Conservation (phyloP, 805 yeast species). For the Candida adriatica region DNA sequence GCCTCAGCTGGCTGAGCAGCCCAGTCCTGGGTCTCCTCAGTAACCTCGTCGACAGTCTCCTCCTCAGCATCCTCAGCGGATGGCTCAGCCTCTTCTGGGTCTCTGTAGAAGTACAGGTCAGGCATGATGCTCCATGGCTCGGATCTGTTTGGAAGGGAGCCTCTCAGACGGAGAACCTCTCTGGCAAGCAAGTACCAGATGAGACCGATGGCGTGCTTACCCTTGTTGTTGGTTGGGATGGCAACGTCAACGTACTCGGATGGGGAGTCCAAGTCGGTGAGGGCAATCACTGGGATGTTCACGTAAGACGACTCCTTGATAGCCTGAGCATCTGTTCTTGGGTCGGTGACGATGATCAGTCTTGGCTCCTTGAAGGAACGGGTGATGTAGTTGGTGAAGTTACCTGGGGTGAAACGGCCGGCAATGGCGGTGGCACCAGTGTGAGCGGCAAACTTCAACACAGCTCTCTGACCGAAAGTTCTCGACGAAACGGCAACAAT, state of each 20-base stretch:
- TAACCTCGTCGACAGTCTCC: conserved; percentile 49
- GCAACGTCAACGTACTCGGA: conserved; percentile 99
- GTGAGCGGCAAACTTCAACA: conserved; percentile 98
- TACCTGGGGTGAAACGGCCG: conserved; percentile 99
- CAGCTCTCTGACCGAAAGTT: conserved; percentile 99
- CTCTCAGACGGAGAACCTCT: conserved; percentile 99
- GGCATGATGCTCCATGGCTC: conserved; percentile 99
- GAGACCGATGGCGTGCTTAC: conserved; percentile 99
- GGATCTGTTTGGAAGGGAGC: conserved; percentile 92
- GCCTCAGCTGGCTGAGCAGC: conserved; percentile 60
- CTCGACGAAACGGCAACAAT: conserved; percentile 98
- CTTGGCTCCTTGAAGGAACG: conserved; percentile 99
- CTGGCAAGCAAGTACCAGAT: conserved; percentile 99
- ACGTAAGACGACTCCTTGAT: conserved; percentile 99
- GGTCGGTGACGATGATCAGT: conserved; percentile 97
- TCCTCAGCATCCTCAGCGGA: conserved; percentile 55
- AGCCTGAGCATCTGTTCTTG: conserved; percentile 99
- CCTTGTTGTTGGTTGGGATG: conserved; percentile 99
- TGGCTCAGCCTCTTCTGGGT: conserved; percentile 97
- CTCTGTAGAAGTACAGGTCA: conserved; percentile 99
- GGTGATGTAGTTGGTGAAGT: conserved; percentile 99
- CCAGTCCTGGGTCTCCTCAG: conserved; percentile 56
- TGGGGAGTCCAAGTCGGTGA: conserved; percentile 98
- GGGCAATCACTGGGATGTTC: conserved; percentile 99
- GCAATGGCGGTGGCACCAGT: conserved; percentile 99